These are phyloP conservation scores for Globisporangium lucens DNA, from an alignment of 352 stramenopile genomes.

Conservation along the genomic window DNA sequence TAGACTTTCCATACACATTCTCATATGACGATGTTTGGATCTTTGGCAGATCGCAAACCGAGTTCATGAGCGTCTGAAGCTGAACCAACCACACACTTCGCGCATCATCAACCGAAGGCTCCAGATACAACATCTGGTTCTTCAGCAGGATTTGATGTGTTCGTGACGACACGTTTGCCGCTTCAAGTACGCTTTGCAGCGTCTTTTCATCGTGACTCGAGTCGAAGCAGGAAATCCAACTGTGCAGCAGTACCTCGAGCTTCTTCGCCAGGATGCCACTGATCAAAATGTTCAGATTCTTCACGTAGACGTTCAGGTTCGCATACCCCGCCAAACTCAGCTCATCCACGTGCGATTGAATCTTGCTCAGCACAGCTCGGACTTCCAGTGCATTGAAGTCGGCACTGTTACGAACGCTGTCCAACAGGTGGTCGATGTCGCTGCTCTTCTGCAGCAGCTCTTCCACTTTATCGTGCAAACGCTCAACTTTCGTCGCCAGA, in stretches of 20 bases:
- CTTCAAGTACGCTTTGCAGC: constrained; percentile 42
- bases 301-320: constrained; percentile 91
- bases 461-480: constrained; percentile 98
- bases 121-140: constrained; percentile 96
- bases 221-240: constrained; percentile 72
- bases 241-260: constrained; percentile 53
- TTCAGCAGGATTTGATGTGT: constrained; percentile 94
- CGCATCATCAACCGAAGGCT: constrained; percentile 93
- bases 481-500: constrained; percentile 91
- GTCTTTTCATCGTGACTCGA: constrained; percentile 58
- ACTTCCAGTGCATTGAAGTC: constrained; percentile 54
- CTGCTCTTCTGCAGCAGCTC: constrained; percentile 92
- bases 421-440: constrained; percentile 91
- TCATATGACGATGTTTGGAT: constrained; percentile 86
- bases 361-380: constrained; percentile 68
- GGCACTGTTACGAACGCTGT: constrained; percentile 54
- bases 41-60: constrained; percentile 92
- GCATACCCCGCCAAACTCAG: constrained; percentile 94
- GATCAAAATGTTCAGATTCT: constrained; percentile 89
- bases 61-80: constrained; percentile 93
- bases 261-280: constrained; percentile 82
- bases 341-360: constrained; percentile 93
- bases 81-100: constrained; percentile 86
- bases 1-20: constrained; percentile 79
- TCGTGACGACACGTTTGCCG: constrained; percentile 38